These are phyloP conservation scores for Solanum pinnatisectum DNA, from an alignment of 257 asterid genomes.

Conservation along the genomic window DNA sequence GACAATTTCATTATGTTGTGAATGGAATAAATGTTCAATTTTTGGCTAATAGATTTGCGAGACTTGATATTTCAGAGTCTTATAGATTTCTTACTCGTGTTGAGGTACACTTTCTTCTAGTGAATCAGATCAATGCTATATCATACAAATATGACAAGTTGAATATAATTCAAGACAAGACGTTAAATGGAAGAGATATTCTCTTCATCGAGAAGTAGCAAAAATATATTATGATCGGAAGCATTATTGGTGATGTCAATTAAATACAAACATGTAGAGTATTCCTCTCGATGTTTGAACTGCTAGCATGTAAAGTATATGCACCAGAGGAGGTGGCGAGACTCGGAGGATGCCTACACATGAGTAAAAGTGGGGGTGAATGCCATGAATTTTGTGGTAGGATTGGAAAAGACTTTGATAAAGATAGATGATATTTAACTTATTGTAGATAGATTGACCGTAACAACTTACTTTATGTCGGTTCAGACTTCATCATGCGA, in stretches of 20 bases:
- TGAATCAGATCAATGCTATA: background rate
- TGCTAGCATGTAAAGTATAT: background rate
- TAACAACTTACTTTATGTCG: background rate
- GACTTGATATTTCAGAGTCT: background rate
- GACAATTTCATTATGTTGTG: background rate
- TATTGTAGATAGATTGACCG: background rate
- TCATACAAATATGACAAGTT: too few relatives aligned
- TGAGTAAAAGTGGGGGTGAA: background rate
- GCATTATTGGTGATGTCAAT: background rate
- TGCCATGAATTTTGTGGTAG: background rate
- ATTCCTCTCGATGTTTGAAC: background rate
- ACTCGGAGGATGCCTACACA: background rate
- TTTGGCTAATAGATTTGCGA: background rate
- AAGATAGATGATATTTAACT: background rate
- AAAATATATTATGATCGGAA: background rate
- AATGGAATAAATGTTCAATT: background rate
- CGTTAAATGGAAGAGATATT: background rate
- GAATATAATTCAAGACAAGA: background rate
- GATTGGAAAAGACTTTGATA: too few relatives aligned
- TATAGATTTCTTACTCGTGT: too few relatives aligned
- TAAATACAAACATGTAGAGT: background rate
- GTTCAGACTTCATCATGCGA: background rate
- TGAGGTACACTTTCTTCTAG: background rate
- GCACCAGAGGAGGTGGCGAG: background rate
- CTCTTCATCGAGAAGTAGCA: background rate